Conservation (phyloP, 495 filamentous ascomycete species). For the Neurospora intermedia region DNA sequence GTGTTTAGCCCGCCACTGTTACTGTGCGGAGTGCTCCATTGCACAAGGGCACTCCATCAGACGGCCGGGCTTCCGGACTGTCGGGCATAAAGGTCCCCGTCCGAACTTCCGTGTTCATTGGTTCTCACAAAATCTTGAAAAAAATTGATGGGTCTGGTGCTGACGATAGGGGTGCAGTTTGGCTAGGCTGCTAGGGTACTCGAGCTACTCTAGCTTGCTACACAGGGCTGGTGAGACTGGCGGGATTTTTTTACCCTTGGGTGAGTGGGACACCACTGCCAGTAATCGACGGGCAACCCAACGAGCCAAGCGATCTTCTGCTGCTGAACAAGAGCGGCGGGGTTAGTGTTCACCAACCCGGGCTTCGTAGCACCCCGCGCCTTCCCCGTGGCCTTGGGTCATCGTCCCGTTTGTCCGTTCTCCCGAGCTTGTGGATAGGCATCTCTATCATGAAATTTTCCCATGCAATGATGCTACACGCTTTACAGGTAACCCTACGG, state of each 20-base stretch:
- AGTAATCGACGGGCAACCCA: background rate
- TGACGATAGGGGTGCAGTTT: background rate
- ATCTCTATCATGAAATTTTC: background rate
- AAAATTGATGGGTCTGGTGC: background rate
- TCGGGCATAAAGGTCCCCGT: background rate
- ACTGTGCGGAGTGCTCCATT: background rate
- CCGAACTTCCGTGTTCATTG: background rate
- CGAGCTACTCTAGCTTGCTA: background rate
- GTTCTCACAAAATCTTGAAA: background rate
- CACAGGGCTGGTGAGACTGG: background rate
- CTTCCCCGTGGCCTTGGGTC: background rate
- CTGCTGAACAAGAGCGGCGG: background rate
- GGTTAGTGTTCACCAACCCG: background rate
- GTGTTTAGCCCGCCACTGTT: background rate
- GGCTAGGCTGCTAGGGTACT: background rate
- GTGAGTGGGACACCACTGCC: background rate
- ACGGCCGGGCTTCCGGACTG: background rate
- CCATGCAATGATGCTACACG: background rate
- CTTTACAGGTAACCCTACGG: background rate
- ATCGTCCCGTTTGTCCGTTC: background rate
- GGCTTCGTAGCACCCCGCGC: background rate
- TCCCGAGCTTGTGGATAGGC: background rate
- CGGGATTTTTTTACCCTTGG: background rate
- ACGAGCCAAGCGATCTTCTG: background rate
- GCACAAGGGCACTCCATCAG: background rate